Conservation (phyloP, 176 grass and related monocot species). For the Aegilops longissima region DNA sequence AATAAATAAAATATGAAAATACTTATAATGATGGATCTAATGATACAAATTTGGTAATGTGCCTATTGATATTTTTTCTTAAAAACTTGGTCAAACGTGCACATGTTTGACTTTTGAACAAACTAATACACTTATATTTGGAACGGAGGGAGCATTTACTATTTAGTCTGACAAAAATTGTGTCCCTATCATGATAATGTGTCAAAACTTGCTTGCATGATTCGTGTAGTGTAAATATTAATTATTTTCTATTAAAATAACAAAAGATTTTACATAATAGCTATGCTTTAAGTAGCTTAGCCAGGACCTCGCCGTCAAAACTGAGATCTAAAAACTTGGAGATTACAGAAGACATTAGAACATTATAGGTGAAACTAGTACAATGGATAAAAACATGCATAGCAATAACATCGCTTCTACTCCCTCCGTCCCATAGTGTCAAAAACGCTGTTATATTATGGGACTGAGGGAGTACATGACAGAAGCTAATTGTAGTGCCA, state of each 20-base stretch:
- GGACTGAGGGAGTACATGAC: background rate
- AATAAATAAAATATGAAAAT: too few relatives aligned
- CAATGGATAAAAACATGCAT: constrained; percentile 17
- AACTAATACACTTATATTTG: too few relatives aligned
- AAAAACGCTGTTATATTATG: too few relatives aligned
- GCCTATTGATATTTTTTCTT: too few relatives aligned
- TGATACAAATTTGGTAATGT: too few relatives aligned
- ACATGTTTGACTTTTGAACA: too few relatives aligned
- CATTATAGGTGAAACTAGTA: background rate
- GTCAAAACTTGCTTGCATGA: background rate
- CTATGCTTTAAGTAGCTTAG: background rate
- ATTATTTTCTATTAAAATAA: constrained; percentile 6
- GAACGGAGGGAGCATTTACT: too few relatives aligned
- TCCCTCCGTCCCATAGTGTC: too few relatives aligned
- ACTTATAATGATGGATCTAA: too few relatives aligned
- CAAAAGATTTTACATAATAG: background rate
- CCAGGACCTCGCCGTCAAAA: background rate
- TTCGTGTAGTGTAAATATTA: background rate
- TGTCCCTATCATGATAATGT: background rate
- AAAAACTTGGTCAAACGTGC: too few relatives aligned
- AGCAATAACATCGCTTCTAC: background rate
- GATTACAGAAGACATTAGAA: background rate
- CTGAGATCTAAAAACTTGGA: background rate
- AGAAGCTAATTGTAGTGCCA: background rate
- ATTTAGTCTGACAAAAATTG: background rate